Conservation (phyloP, 2,329 filamentous ascomycete genomes). For the Nemania serpens region DNA sequence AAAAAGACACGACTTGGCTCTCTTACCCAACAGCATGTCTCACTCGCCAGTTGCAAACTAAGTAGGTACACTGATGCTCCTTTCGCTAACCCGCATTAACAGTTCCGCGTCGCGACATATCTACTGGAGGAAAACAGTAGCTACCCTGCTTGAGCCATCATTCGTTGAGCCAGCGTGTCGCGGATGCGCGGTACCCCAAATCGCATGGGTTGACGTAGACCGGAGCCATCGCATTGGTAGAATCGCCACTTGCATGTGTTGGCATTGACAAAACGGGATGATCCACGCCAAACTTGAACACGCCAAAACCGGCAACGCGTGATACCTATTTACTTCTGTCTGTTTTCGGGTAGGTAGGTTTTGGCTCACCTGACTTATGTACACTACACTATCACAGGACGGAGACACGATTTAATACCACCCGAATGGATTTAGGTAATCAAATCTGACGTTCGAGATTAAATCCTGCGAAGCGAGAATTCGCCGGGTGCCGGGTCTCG, state of each 20-base stretch:
- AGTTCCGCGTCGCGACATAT: neutral
- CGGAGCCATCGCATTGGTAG: slow-evolving; percentile 23
- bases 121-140: neutral
- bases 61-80: too few relatives aligned
- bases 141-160: slow-evolving; percentile 3
- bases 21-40: neutral
- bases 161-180: slow-evolving; percentile 14
- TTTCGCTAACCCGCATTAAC: too few relatives aligned
- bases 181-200: slow-evolving; percentile 21
- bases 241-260: slow-evolving; percentile 24
- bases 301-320: slow-evolving; percentile 18
- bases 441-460: neutral
- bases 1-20: slow-evolving; percentile 5
- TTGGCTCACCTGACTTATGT: slow-evolving; percentile 9
- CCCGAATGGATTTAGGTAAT: slow-evolving; percentile 5
- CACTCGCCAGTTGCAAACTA: neutral
- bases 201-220: slow-evolving; percentile 11
- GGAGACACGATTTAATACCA: neutral
- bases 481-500: too few relatives aligned
- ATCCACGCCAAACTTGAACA: slow-evolving; percentile 15
- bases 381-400: too few relatives aligned
- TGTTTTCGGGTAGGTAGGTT: neutral
- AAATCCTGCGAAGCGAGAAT: neutral
- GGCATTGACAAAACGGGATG: slow-evolving; percentile 30
- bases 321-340: slow-evolving; percentile 14